phyloP scores from a whole-genome alignment of 257 asterid species.

The Solanum piurae region DNA sequence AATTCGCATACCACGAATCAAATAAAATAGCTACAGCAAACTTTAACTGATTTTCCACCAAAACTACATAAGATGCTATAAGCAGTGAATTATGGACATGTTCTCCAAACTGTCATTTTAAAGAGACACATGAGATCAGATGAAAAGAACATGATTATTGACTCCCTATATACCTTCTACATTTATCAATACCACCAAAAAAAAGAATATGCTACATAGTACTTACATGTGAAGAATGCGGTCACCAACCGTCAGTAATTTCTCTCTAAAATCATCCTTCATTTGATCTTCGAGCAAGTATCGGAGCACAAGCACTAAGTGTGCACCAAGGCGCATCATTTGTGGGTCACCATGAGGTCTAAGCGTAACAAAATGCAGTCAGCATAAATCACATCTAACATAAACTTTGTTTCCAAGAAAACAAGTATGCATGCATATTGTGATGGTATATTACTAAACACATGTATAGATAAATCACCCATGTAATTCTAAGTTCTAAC shows the following conservation, averaged over 20 bases:
- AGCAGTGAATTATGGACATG: not conserved
- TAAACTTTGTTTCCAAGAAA: not conserved
- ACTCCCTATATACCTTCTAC: not conserved
- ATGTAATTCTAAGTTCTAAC: not conserved
- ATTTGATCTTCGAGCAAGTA: conserved; percentile 72
- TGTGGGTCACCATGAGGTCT: conserved; percentile 99
- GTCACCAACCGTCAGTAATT: conserved; percentile 83
- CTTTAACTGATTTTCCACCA: not conserved
- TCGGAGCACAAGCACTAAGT: conserved; percentile 87
- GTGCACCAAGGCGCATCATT: conserved; percentile 99
- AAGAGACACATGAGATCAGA: not conserved
- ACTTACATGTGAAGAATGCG: conserved; percentile 89
- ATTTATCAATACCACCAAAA: not conserved
- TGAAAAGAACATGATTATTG: not conserved
- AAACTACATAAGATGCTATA: not conserved
- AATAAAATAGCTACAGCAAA: not conserved
- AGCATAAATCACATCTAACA: not conserved
- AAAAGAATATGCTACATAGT: not conserved
- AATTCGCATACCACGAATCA: not conserved
- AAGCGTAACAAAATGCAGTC: conserved; percentile 13
- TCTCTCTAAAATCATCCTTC: conserved; percentile 76
- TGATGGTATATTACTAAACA: not conserved
- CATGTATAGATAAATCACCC: not conserved
- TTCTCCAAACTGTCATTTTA: not conserved
- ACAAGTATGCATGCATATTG: not conserved